Evolutionary conservation across 208 protist genomes (phyloP), one percentile per base, ranked within the genome.

Genomic region (Wallacemonas sp.): DNA sequence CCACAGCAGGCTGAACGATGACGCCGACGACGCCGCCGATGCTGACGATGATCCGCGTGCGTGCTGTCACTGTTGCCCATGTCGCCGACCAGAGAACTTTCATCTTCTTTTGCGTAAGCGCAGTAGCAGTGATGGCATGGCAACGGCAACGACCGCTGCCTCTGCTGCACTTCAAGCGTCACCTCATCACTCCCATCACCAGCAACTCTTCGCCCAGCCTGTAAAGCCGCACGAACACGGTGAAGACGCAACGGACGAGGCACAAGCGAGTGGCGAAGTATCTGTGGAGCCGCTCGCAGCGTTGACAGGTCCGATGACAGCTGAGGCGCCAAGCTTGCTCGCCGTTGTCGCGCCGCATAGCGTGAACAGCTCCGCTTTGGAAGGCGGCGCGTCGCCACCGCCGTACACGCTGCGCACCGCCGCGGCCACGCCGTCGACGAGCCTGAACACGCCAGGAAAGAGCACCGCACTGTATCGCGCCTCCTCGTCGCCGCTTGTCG

Each of bases 21-120:
- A 42, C 21, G 8, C n/a, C 2, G 54, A 44, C 21, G 44, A 31
- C 31, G 69, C 56, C 12, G 64, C 62, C n/a, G 49, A 46, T 2
- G 64, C 46, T 1, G 65, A 55, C 26, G 42, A 41, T 42, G 58
- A 65, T 26, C 44, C 45, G 8, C 36, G 56, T 12, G 60, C 28
- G 45, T 85, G 79, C 65, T 85, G 79, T 55, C 64, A 72, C 61
- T 85, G 79, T 71, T 85, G 79, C 65, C 79, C 75, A 2, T 85
- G 79, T 61, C 66, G 47, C 8, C 66, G 59, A 9, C 78, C 70
- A 17, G 66, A 73, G 33, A 84, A 77, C 59, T 78, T 80, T 26
- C 72, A 75, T 33, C 46, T 68, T 19, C 58, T 82, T 14, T 69
- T 45, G 38, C 39, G 41, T 5, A 9, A 33, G 9, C 56, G 41